phyloP scores from a whole-genome alignment of 768 basidiomycete species.

The Rhodotorula kratochvilovae region DNA sequence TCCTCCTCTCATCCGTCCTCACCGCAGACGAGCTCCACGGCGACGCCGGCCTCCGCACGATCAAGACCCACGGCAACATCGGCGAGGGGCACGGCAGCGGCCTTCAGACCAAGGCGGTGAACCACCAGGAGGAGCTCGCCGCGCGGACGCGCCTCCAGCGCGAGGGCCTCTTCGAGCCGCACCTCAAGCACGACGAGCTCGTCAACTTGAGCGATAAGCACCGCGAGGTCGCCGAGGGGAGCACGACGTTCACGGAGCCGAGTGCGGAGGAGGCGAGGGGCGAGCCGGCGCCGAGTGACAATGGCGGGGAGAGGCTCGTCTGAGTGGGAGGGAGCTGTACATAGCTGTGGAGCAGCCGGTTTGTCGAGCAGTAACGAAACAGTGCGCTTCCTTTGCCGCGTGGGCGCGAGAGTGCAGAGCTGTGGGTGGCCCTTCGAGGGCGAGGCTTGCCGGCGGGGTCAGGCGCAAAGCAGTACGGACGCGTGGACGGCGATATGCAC shows the following conservation, averaged over 20 bases:
- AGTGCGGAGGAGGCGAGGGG: background rate
- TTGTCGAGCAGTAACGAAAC: background rate
- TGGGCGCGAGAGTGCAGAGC: too few relatives aligned
- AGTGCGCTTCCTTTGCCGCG: background rate
- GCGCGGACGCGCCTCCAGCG: constrained; percentile 9
- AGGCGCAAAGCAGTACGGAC: too few relatives aligned
- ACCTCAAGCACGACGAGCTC: constrained; percentile 10
- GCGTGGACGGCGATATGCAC: too few relatives aligned
- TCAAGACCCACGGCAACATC: constrained; percentile 14
- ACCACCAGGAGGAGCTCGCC: constrained; percentile 22
- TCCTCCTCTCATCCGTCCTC: too few relatives aligned
- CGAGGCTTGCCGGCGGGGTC: too few relatives aligned
- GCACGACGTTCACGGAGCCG: background rate
- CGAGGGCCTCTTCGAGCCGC: constrained; percentile 21
- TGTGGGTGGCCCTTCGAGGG: too few relatives aligned
- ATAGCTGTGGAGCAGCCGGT: background rate
- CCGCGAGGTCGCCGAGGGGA: constrained; percentile 15
- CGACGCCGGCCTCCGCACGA: constrained; percentile 8
- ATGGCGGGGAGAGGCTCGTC: background rate
- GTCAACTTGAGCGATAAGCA: constrained; percentile 12
- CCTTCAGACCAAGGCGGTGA: background rate
- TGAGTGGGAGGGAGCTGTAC: background rate
- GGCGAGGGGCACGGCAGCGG: constrained; percentile 13
- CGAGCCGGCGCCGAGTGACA: too few relatives aligned
- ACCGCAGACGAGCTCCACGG: constrained; percentile 10